Conservation (phyloP, 2,329 filamentous ascomycete genomes). For the Colletotrichum tabaci region DNA sequence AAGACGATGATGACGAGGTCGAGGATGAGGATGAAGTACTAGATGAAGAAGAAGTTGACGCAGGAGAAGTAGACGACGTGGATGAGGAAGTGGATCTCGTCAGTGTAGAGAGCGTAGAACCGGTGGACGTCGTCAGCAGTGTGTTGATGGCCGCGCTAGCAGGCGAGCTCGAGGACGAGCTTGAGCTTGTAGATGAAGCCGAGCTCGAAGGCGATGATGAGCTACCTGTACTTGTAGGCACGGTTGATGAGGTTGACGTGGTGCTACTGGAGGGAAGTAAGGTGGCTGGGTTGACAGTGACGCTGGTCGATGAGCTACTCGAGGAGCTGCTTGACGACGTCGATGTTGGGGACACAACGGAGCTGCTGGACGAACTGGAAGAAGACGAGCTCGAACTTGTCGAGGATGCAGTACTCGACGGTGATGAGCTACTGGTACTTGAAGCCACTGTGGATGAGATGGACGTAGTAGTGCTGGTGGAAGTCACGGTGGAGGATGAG, state of each 20-base stretch:
- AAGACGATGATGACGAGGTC: background rate
- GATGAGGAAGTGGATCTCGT: slow-evolving; percentile 12
- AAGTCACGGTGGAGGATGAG: background rate
- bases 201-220: background rate
- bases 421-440: too few species aligned
- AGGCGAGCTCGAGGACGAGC: background rate
- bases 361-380: background rate
- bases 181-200: background rate
- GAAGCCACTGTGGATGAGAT: too few species aligned
- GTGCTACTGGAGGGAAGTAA: background rate
- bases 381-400: background rate
- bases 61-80: background rate
- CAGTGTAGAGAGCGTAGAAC: slow-evolving; percentile 13
- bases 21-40: background rate
- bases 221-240: background rate
- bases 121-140: background rate
- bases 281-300: background rate
- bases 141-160: background rate
- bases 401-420: background rate
- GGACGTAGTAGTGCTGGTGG: background rate
- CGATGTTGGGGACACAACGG: background rate
- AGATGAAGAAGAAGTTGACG: background rate
- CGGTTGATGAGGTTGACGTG: background rate
- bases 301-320: background rate
- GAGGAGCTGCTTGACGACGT: background rate